Percentiles rank a stretch among this genome's conserved stretches.
Evolutionary conservation across 768 basidiomycete species (phyloP).

Genomic region (Leucocoprinus leucothites): DNA sequence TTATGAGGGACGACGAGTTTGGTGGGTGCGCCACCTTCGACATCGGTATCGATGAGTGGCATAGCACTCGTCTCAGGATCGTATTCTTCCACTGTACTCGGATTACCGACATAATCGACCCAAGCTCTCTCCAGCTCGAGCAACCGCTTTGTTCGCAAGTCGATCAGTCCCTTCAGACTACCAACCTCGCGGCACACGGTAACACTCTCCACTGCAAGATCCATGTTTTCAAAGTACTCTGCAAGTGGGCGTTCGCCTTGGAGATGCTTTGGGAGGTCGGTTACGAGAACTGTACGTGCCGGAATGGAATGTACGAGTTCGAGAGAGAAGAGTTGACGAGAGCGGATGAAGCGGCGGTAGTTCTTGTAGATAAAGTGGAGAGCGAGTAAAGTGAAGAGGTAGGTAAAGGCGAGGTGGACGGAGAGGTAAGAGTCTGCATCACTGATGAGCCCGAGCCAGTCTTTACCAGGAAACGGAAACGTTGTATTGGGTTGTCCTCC

Average conservation of each 20-base stretch:
- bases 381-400: conserved; percentile 85
- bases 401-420: conserved; percentile 90
- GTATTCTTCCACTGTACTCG: conserved; percentile 80
- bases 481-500: conserved; percentile 9
- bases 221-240: conserved; percentile 92
- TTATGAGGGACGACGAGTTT: conserved; percentile 73
- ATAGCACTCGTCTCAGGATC: conserved; percentile 62
- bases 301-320: conserved; percentile 95
- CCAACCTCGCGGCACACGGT: conserved; percentile 84
- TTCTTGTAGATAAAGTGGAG: conserved; percentile 87
- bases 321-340: conserved; percentile 90
- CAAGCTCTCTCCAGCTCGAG: conserved; percentile 80
- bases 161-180: conserved; percentile 66
- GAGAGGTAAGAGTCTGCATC: conserved; percentile 89
- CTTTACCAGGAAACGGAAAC: conserved; percentile 15
- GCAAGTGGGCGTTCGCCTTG: conserved; percentile 83
- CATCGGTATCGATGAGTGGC: conserved; percentile 46
- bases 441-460: conserved; percentile 88
- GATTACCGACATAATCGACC: conserved; percentile 92
- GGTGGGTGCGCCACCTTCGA: conserved; percentile 49
- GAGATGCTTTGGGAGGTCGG: conserved; percentile 79
- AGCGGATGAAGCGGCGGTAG: conserved; percentile 83
- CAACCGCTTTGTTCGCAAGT: conserved; percentile 77
- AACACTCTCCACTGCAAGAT: conserved; percentile 87
- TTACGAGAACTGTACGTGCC: conserved; percentile 88